Percentiles rank a stretch among this genome's conserved stretches.
phyloP scores from a whole-genome alignment of 495 filamentous ascomycete species.

The Penicillium lagena region DNA sequence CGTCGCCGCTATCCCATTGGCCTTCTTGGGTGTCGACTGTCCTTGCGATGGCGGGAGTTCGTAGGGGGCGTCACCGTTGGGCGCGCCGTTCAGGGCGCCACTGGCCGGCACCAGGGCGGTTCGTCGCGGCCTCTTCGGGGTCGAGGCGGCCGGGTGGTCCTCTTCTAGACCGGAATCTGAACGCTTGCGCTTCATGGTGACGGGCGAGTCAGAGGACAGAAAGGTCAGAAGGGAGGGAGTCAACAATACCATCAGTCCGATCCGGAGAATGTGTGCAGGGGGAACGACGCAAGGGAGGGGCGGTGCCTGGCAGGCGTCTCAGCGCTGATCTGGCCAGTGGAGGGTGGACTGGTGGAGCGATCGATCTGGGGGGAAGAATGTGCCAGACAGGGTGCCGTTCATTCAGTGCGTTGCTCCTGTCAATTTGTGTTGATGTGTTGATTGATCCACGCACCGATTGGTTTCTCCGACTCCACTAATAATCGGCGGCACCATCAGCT shows the following conservation, averaged over 20 bases:
- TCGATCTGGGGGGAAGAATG: too few species aligned
- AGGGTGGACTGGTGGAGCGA: too few species aligned
- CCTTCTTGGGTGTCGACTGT: slow-evolving; percentile 34
- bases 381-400: too few species aligned
- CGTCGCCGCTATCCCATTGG: slow-evolving; percentile 22
- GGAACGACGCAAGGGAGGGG: slow-evolving; percentile 20
- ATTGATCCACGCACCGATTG: background rate
- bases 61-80: slow-evolving; percentile 15
- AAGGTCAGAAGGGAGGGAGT: slow-evolving; percentile 11
- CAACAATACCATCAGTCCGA: slow-evolving; percentile 32
- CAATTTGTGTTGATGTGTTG: too few species aligned
- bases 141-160: slow-evolving; percentile 31
- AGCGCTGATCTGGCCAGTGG: too few species aligned
- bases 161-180: slow-evolving; percentile 32
- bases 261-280: slow-evolving; percentile 25
- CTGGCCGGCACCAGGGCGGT: slow-evolving; percentile 13
- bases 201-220: slow-evolving; percentile 12
- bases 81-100: slow-evolving; percentile 19
- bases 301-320: too few species aligned
- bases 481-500: slow-evolving; percentile 13
- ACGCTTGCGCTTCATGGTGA: slow-evolving; percentile 39
- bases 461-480: slow-evolving; percentile 27
- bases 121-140: slow-evolving; percentile 34
- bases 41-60: slow-evolving; percentile 24
- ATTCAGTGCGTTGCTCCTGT: too few species aligned